A percentile compares a stretch with the other conserved stretches of the same genome.
These are phyloP conservation scores for Suillus subaureus DNA, from an alignment of 768 basidiomycete species.

Conservation along the genomic window DNA sequence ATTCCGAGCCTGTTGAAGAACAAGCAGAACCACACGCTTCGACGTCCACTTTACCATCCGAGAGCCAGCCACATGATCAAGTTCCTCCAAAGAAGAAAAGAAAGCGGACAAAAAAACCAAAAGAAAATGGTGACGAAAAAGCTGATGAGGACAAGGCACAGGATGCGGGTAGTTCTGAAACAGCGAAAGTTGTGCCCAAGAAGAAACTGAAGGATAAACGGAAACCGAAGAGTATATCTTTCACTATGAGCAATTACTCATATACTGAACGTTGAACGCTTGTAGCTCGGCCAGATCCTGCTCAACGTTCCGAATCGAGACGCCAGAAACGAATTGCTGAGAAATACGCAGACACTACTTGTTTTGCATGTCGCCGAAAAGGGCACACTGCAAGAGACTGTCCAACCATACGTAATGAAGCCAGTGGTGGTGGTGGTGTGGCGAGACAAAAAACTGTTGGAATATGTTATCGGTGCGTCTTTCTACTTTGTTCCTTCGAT, in stretches of 20 bases:
- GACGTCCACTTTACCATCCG: constrained; percentile 1
- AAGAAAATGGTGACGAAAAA: constrained; percentile 9
- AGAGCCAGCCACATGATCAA: constrained; percentile 14
- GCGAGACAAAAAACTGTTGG: constrained; percentile 41
- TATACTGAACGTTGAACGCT: constrained; percentile 13
- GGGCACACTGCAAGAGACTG: constrained; percentile 88
- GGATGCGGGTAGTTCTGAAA: constrained; percentile 21
- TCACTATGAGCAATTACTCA: constrained; percentile 7
- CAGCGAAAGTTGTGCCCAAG: constrained; percentile 12
- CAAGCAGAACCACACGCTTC: constrained; percentile 5
- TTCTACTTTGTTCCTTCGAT: background rate
- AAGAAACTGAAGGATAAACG: constrained; percentile 33
- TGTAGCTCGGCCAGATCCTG: constrained; percentile 21
- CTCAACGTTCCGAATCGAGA: constrained; percentile 55
- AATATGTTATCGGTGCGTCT: constrained; percentile 71
- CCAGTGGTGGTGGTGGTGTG: constrained; percentile 19
- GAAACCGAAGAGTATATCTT: constrained; percentile 25
- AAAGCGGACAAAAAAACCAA: constrained; percentile 54
- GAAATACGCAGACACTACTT: constrained; percentile 60
- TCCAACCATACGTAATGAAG: constrained; percentile 44
- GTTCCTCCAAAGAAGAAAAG: constrained; percentile 57
- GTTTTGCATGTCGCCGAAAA: constrained; percentile 83
- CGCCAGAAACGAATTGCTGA: constrained; percentile 65
- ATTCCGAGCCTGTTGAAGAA: constrained; percentile 9
- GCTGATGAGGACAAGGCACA: constrained; percentile 18